Base-by-base conservation (phyloP, 768 basidiomycete species). In the Phlebiopsis gigantea region DNA sequence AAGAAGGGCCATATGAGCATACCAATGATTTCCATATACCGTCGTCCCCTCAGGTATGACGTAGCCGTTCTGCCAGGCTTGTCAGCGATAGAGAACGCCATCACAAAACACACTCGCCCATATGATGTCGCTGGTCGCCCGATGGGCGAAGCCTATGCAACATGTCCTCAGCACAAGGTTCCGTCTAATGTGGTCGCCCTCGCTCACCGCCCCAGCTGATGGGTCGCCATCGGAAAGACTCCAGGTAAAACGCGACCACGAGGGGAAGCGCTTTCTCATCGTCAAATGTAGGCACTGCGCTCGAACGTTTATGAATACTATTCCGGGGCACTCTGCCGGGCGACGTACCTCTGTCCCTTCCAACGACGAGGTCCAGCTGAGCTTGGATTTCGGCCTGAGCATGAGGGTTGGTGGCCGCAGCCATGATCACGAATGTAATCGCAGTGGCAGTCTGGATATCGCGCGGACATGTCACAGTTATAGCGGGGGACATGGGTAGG, bases 81-180 rank as follows among this genome's bases (percentile, higher is more conserved):
- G 26, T 26, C 39, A 25, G 17, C n/a, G 25, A 30, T 14, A 34
- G 6, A 26, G 5, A 22, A 12, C 17, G 19, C 25, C 31, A 5
- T 45, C 8, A 24, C 12, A 26, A 17, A 10, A 2, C 3, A 15
- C 15, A 49, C 65, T 12, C 30, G 83, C 84, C 75, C 83, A 88
- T 24, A 80, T 65, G 26, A 90, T 79, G 50, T 88, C 85, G 57
- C 78, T 79, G 1, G 79, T 81, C 0, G 86, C 79, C 48, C 79
- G 79, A 60, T 90, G 87, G 2, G 83, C 75, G 58, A 87, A 84
- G 1, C 85, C 85, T 66, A 3, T 46, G 8, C n/a, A n/a, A 29
- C 3, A 21, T 1, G 39, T 15, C 28, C n/a, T 24, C 29, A 24
- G 22, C 31, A 5, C 17, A 39, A 45, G 43, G 15, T 10, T 19